Base-by-base conservation (phyloP, 108 stramenopile genomes). In the Chaetoceros muelleri region DNA sequence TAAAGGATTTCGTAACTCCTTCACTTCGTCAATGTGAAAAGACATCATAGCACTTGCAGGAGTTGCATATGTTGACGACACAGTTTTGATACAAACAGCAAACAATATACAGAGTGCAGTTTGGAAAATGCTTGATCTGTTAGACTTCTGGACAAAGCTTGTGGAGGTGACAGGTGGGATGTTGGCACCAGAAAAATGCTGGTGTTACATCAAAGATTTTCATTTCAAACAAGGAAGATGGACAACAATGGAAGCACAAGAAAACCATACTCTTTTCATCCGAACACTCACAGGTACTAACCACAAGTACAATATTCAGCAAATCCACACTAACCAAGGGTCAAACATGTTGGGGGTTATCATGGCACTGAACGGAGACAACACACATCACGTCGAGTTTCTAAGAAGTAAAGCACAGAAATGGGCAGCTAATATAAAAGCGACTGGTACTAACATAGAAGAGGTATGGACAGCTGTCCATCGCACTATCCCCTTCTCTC, bases 51-150 rank as follows among this genome's bases (percentile, higher is more conserved):
- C 2, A 1, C 31, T 69, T 20, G 58, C 58, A 1, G 55, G 49
- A 13, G 53, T 45, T 44, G 24, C 61, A 1, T 69, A 63, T 27
- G 72, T 65, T 1, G 67, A 73, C 45, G 72, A 73, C 34, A 55
- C 63, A 3, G 61, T 62, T 28, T 24, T 67, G 13, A 40, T 40
- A 10, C 34, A 40, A 40, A 10, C 34, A 40, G 34, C 8, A 40
- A 40, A 40, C 5, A 13, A 40, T 40, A 13, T 13, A 10, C 8
- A 40, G 8, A 40, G 13, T 13, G 34, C 13, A 5, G 5, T 40
- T 10, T 5, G 13, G 13, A 40, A 40, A 13, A 40, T 13, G 8
- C 34, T 10, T 10, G 13, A 10, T 5, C 34, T 40, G 5, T 13
- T 40, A 40, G 34, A 40, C 13, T 5, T 10, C 5, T 40, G 34